Evolutionary conservation across 2,329 filamentous ascomycete genomes (phyloP).

Genomic region (Thelonectria rubi): DNA sequence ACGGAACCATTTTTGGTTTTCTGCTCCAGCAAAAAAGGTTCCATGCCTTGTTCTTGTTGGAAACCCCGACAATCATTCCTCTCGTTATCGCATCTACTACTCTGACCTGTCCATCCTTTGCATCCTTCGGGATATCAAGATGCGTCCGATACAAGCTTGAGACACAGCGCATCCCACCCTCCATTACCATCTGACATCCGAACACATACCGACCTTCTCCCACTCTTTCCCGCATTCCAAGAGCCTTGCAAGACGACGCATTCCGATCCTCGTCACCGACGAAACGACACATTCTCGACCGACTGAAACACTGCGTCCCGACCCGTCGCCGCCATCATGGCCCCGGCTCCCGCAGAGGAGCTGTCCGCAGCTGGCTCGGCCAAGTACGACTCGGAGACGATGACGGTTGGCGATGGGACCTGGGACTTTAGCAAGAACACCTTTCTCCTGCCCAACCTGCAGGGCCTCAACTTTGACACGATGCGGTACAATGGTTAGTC

Average conservation of each 20-base stretch:
- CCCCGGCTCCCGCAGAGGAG: constrained; percentile 64
- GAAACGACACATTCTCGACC: constrained; percentile 2
- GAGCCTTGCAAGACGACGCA: constrained; percentile 7
- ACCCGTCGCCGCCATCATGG: constrained; percentile 62
- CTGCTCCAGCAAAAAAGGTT: constrained; percentile 6
- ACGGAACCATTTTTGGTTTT: constrained; percentile 7
- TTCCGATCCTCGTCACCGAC: constrained; percentile 18
- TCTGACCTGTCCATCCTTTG: background rate
- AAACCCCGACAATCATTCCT: background rate
- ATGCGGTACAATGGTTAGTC: constrained; percentile 83
- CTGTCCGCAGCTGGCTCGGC: constrained; percentile 77
- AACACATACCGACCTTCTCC: constrained; percentile 1
- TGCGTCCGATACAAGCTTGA: constrained; percentile 21
- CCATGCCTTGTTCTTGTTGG: background rate
- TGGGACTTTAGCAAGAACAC: constrained; percentile 82
- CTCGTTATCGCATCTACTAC: background rate
- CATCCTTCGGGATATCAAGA: constrained; percentile 9
- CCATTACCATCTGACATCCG: background rate
- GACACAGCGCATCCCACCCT: constrained; percentile 10
- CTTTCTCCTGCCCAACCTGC: constrained; percentile 80
- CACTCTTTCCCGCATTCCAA: background rate
- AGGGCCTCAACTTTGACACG: constrained; percentile 80
- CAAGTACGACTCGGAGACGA: constrained; percentile 76
- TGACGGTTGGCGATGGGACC: constrained; percentile 82
- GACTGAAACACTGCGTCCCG: constrained; percentile 38